Evolutionary conservation across 352 stramenopile species (phyloP).

Genomic region (Phytopythium kandeliae): DNA sequence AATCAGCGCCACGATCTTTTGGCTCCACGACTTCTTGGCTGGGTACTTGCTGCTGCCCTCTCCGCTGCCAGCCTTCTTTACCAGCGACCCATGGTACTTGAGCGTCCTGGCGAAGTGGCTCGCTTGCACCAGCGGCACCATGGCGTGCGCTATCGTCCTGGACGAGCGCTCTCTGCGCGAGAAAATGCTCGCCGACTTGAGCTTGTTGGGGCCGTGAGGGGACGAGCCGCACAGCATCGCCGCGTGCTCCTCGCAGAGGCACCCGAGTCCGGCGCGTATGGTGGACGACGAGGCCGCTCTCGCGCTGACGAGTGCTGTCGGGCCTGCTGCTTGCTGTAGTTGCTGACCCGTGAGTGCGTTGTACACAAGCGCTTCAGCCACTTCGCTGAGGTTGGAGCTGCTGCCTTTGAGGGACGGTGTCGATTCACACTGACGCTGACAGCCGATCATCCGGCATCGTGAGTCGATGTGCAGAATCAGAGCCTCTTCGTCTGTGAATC

Average conservation of each 20-base stretch:
- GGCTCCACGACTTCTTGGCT: slow-evolving; percentile 48
- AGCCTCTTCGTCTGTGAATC: slow-evolving; percentile 26
- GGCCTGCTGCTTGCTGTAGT: neutral
- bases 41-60: slow-evolving; percentile 41
- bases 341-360: too few relatives aligned
- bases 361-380: too few relatives aligned
- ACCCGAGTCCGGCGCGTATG: slow-evolving; percentile 1
- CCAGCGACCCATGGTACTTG: slow-evolving; percentile 47
- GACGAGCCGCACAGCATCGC: slow-evolving; percentile 20
- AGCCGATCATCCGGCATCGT: slow-evolving; percentile 52
- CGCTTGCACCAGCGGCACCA: slow-evolving; percentile 27
- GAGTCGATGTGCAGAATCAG: slow-evolving; percentile 35
- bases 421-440: slow-evolving; percentile 13
- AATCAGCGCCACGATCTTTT: slow-evolving; percentile 46
- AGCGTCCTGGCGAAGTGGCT: slow-evolving; percentile 47
- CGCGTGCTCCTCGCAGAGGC: slow-evolving; percentile 31
- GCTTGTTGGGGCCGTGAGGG: slow-evolving; percentile 12
- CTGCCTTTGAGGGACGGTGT: neutral
- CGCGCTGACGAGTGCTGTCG: slow-evolving; percentile 5
- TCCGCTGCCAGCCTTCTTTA: slow-evolving; percentile 30
- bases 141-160: slow-evolving; percentile 5
- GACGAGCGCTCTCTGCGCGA: slow-evolving; percentile 7
- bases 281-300: slow-evolving; percentile 4
- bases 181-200: slow-evolving; percentile 3
- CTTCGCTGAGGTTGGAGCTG: slow-evolving; percentile 7